Evolutionary conservation across 1,139 yeast genomes (phyloP), one percentile per base, ranked within the genome.

Genomic region (Geotrichum australiense): DNA sequence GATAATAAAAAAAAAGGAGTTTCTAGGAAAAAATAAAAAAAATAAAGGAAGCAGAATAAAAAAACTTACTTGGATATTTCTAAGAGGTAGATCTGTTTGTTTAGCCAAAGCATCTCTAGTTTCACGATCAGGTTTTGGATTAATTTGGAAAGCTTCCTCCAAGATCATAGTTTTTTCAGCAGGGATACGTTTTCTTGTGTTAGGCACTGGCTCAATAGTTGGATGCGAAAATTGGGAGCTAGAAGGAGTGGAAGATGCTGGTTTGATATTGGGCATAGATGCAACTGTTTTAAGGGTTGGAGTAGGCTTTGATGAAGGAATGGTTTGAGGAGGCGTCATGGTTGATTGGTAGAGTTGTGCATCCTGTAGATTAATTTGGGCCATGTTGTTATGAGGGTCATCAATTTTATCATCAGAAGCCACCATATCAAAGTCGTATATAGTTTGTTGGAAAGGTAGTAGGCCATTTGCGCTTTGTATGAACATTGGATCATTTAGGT

Each of bases 51-150:
- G 6, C 6, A 6, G 30, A 7, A n/a, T 26, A 26, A 5, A 26
- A 5, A 16, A 23, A 14, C 49, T 23, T 32, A 47, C 49, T 28
- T 57, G 61, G 22, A 58, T 54, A 33, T 54, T 57, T 24, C 55
- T 47, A 21, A 49, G 41, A 2, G 62, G 62, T 22, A 57, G 48
- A 7, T 55, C 59, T 8, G 59, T 55, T 16, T 50, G 46, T 24
- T 37, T 24, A 7, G 59, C 52, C 14, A 58, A 44, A 14, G 49
- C 51, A 21, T 54, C 58, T 20, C 62, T 50, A 15, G 46, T 41
- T 31, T 55, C 56, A 40, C 54, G 53, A 41, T 53, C 57, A 19
- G 62, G 62, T 30, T 57, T 54, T 14, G 59, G 60, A 25, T 49
- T 47, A 31, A 48, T 50, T 39, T 56, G 55, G 42, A 57, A 58